phyloP scores from a whole-genome alignment of 2,329 filamentous ascomycete species.

The Fusarium neocosmosporiellum region DNA sequence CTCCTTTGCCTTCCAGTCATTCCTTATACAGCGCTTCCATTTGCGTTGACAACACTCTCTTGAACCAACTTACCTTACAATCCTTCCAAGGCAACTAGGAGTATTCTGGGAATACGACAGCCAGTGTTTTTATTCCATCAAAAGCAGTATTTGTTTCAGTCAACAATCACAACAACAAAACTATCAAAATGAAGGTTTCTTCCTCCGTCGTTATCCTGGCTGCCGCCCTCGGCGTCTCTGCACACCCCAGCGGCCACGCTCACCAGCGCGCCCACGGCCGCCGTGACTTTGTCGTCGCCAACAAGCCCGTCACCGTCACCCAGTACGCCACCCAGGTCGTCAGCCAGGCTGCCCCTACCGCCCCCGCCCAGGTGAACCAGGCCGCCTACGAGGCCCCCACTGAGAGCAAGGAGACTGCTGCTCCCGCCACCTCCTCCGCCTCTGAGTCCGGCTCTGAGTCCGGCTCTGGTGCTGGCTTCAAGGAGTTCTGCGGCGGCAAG shows the following conservation, averaged over 20 bases:
- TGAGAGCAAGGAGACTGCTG: neutral
- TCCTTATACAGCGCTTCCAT: constrained; percentile 38
- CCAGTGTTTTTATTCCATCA: constrained; percentile 2
- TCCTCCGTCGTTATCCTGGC: constrained; percentile 51
- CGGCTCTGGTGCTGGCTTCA: constrained; percentile 36
- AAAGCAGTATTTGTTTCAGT: constrained; percentile 18
- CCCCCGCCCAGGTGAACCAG: constrained; percentile 2
- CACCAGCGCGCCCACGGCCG: constrained; percentile 51
- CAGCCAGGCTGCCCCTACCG: constrained; percentile 5
- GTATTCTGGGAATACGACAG: constrained; percentile 40
- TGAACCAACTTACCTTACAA: constrained; percentile 33
- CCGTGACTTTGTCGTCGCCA: constrained; percentile 49
- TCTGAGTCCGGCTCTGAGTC: constrained; percentile 21
- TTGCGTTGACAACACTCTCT: constrained; percentile 42
- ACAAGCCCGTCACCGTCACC: constrained; percentile 46
- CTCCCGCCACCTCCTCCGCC: neutral
- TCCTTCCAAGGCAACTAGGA: constrained; percentile 39
- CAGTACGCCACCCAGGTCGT: constrained; percentile 38
- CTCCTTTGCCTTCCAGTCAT: constrained; percentile 41
- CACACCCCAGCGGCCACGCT: constrained; percentile 53
- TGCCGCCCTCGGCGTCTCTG: constrained; percentile 55
- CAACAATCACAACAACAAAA: constrained; percentile 16
- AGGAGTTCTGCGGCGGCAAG: constrained; percentile 52
- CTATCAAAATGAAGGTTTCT: constrained; percentile 56
- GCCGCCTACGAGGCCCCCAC: neutral